A percentile compares a stretch with the other conserved stretches of the same genome.
Conservation (phyloP, 164 flowering plant species). For the Magnolia officinalis region DNA sequence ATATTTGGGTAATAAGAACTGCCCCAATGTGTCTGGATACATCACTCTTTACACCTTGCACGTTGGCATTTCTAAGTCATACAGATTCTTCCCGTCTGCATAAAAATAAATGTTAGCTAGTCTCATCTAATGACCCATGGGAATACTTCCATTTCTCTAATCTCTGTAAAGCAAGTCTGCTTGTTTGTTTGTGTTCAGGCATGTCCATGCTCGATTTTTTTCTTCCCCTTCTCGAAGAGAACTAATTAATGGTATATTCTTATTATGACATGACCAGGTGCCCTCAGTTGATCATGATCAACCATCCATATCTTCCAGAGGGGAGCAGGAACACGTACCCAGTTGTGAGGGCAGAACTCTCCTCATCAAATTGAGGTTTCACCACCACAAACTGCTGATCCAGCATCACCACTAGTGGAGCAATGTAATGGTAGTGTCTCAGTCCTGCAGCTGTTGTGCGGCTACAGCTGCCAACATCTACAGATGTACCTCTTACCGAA, state of each 20-base stretch:
- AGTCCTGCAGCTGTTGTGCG: slow-evolving; percentile 2
- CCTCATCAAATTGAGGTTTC: slow-evolving; percentile 6
- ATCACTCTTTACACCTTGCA: no score
- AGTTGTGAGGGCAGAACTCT: slow-evolving; percentile 1
- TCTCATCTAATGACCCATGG: not conserved
- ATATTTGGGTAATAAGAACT: not conserved
- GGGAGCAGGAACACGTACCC: slow-evolving; percentile 11
- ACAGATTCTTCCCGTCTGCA: no score
- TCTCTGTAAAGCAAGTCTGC: no score
- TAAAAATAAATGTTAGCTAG: no score
- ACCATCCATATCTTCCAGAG: slow-evolving; percentile 12
- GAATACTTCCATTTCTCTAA: not conserved
- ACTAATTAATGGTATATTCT: no score
- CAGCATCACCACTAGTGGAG: not conserved
- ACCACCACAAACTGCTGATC: slow-evolving; percentile 3
- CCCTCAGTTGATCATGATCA: slow-evolving; percentile 11
- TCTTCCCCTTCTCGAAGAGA: no score
- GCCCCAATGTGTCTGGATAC: not conserved
- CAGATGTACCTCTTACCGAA: not conserved
- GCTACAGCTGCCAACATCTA: slow-evolving; percentile 1
- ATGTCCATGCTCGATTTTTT: no score
- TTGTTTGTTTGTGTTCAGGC: not conserved
- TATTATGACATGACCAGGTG: slow-evolving; percentile 13
- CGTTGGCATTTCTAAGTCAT: not conserved
- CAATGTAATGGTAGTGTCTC: not conserved